A percentile compares a stretch with the other conserved stretches of the same genome.
phyloP scores from a whole-genome alignment of 106 monocot species.

The Dendrobium officinale region DNA sequence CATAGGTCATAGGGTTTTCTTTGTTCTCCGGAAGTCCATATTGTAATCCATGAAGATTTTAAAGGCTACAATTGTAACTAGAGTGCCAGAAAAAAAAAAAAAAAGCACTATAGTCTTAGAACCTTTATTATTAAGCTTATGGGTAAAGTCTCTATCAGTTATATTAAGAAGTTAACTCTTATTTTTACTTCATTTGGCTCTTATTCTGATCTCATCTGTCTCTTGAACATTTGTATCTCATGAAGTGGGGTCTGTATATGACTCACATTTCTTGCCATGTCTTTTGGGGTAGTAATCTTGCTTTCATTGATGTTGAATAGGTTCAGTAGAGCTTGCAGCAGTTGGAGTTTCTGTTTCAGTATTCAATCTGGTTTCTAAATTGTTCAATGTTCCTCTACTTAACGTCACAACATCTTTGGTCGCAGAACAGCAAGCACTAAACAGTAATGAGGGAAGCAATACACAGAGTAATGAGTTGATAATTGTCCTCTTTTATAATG shows the following conservation, averaged over 20 bases:
- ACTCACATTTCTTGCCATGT: background rate
- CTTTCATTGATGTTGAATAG: constrained; percentile 21
- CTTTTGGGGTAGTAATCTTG: background rate
- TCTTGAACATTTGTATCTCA: no score
- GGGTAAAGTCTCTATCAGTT: no score
- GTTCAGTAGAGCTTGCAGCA: constrained; percentile 79
- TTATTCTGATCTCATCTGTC: no score
- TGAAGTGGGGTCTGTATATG: background rate
- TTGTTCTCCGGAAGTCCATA: no score
- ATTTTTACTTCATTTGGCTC: no score
- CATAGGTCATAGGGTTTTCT: no score
- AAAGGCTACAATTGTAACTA: no score
- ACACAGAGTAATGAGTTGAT: constrained; percentile 4
- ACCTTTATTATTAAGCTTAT: no score
- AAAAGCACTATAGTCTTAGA: no score
- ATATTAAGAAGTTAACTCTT: no score
- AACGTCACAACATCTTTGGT: constrained; percentile 97
- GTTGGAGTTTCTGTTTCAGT: constrained; percentile 82
- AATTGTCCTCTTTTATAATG: background rate
- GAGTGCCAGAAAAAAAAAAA: no score
- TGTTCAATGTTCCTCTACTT: constrained; percentile 86
- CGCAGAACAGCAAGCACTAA: constrained; percentile 78
- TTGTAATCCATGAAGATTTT: no score
- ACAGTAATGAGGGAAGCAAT: constrained; percentile 2
- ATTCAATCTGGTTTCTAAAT: constrained; percentile 91